Base-by-base conservation (phyloP, 2,329 filamentous ascomycete species). In the Penicillium griseofulvum region DNA sequence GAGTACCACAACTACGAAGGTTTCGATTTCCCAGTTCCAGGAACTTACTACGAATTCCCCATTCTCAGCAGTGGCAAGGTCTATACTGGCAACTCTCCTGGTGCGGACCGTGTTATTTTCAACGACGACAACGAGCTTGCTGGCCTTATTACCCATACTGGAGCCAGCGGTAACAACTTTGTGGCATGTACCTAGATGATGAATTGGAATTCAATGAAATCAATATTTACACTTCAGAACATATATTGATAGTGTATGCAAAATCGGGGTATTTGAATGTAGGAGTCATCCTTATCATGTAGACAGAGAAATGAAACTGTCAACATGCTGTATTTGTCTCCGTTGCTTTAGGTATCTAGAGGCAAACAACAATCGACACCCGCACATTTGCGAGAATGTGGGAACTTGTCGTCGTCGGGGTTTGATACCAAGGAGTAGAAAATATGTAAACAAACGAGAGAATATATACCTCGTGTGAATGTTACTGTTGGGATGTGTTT, bases 131-230 rank as follows among this genome's bases (percentile, higher is more conserved):
- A 86, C 63, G 56, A 80, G 54, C 78, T 83, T 42, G 87, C 85
- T 14, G 87, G 85, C 36, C 76, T 81, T 28, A 87, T 90, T 59
- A 90, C 87, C 0, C 87, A 90, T 66, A 87, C 84, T 22, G 87
- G 87, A 28, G 87, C 87, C 17, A 83, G 80, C 48, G 85, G 85
- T 8, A 85, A 89, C 69, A 77, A 81, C 72, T 90, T 90, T 72
- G 84, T 89, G 53, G 81, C 77, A n/a, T 89, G 87, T 57, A 49
- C 31, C 36, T 64, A 59, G 19, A 54, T 31, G 12, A 37, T 49
- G 8, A 14, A 37, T 31, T 49, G 36, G 41, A 51, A 29, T 33
- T 34, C 12, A 19, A 14, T 49, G 3, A 85, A 82, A 83, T 24
- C 85, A 82, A 83, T 24, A n/a, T 34, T 33, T 34, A 24, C 12